Base-by-base conservation (phyloP, 148 eudicot genomes). In the Chenopodium quinoa region DNA sequence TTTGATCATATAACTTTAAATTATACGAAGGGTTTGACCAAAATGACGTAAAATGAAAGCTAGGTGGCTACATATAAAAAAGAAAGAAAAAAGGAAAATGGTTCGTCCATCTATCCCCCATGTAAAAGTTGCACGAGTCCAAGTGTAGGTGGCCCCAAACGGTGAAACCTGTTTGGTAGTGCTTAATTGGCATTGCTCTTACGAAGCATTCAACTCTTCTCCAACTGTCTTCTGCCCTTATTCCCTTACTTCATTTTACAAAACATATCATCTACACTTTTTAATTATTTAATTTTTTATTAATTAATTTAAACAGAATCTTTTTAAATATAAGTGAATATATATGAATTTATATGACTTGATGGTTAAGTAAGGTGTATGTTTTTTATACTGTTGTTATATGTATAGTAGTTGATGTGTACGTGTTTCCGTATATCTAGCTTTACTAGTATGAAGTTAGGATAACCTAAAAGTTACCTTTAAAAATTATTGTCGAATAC, bases 121-220 rank as follows among this genome's bases (percentile, higher is more conserved):
- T 74, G 63, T 74, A 48, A 52, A 74, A 74, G 63, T 27, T 52
- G 77, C 77, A 74, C 64, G 77, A 84, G 52, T 34, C 50, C 76
- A 68, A 37, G 82, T 76, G 71, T 71, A 78, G 80, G 78, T 80
- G 83, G 75, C 80, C 67, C 68, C 34, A 73, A 78, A 80, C 86
- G 86, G 86, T 66, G 83, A 81, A 40, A 19, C 40, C 75, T 77
- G 86, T 84, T 81, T 84, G 81, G 75, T 84, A 84, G 86, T 81
- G 83, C 78, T 40, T 80, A 65, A 27, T 64, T 48, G 77, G 77
- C 75, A 31, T 31, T 54, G 75, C 77, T 80, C 73, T 4, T 47
- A 3, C 5, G 52, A 17, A 72, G 20, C 65, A 63, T 82, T 37
- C 79, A 75, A 63, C 64, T 37, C 31, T 34, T 2, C 27, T 81